Percentiles rank a stretch among this genome's conserved stretches.
phyloP scores from a whole-genome alignment of 805 yeast species.

The Ogataea paradorogensis region DNA sequence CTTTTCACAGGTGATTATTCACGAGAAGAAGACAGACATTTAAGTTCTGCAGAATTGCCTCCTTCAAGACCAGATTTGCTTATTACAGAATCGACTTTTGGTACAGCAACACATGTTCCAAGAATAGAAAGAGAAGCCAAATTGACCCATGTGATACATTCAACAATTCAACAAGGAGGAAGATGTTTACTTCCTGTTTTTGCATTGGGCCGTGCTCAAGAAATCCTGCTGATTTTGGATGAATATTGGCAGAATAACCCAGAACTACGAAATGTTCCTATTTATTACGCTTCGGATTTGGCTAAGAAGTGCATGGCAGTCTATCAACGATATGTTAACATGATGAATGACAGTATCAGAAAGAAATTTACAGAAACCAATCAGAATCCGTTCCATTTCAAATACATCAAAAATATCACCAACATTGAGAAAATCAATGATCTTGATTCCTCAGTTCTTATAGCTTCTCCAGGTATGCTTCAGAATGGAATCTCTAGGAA shows the following conservation, averaged over 20 bases:
- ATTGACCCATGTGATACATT: constrained; percentile 77
- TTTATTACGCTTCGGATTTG: constrained; percentile 87
- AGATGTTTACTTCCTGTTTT: constrained; percentile 90
- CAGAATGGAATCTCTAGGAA: constrained; percentile 95
- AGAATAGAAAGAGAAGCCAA: constrained; percentile 79
- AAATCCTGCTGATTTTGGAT: constrained; percentile 80
- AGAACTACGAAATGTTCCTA: constrained; percentile 76
- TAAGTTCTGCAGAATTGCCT: constrained; percentile 93
- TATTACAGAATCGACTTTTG: constrained; percentile 94
- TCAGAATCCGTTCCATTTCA: constrained; percentile 87
- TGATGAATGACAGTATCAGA: constrained; percentile 93
- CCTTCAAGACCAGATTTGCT: constrained; percentile 81
- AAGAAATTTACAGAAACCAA: constrained; percentile 71
- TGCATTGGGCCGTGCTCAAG: constrained; percentile 97
- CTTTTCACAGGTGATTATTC: constrained; percentile 97
- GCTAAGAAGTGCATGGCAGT: constrained; percentile 98
- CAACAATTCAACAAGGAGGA: constrained; percentile 84
- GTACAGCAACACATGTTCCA: constrained; percentile 96
- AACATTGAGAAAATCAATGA: constrained; percentile 85
- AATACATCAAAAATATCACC: constrained; percentile 74
- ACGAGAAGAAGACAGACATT: constrained; percentile 91
- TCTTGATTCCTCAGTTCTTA: constrained; percentile 91
- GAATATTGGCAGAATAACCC: constrained; percentile 90
- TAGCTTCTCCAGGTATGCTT: constrained; percentile 98
- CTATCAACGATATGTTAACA: constrained; percentile 91